Evolutionary conservation across 176 grass and related monocot species (phyloP), one percentile per base, ranked within the genome.

Genomic region (Avena insularis): DNA sequence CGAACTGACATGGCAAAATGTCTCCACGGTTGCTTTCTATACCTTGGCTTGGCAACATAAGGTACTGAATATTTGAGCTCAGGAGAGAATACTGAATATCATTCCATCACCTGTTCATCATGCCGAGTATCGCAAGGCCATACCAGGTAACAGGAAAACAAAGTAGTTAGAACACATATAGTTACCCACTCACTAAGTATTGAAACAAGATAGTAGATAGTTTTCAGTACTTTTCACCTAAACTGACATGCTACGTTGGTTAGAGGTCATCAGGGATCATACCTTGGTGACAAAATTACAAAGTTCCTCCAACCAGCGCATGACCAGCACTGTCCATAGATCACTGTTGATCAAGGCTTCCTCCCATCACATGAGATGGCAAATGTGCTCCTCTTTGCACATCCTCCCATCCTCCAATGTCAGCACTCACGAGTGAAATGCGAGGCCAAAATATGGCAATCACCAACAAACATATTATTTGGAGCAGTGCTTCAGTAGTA

Each of bases 211-310:
- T 47, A 47, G 11, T 25, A 3, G 0, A 17, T 49, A 5, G 19
- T 85, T 72, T 51, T 47, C 65, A 23, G 68, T 86, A 82, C 15
- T 86, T n/a, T 14, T 19, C 36, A 61, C 78, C 79, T 86, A 16
- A 86, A n/a, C 8, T 54, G 31, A 23, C 9, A 62, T 47, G 46
- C 17, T 36, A 40, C 10, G 14, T 7, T 53, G 9, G 45, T 62
- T 35, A n/a, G 33, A 78, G 48, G 8, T 55, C 48, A 71, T 6
- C 36, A 86, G 63, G 72, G 70, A 75, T 76, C 38, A 45, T 21
- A 86, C 57, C 43, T 62, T 77, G 74, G 13, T 78, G 40, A 33
- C 20, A 4, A 29, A 78, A 36, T 31, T 59, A 20, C 11, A 29
- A 78, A 19, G 63, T 49, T 70, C 23, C 15, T 64, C 79, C 71